These are phyloP conservation scores for Stereum hirsutum DNA, from an alignment of 1,284 basidiomycete species.

Conservation along the genomic window DNA sequence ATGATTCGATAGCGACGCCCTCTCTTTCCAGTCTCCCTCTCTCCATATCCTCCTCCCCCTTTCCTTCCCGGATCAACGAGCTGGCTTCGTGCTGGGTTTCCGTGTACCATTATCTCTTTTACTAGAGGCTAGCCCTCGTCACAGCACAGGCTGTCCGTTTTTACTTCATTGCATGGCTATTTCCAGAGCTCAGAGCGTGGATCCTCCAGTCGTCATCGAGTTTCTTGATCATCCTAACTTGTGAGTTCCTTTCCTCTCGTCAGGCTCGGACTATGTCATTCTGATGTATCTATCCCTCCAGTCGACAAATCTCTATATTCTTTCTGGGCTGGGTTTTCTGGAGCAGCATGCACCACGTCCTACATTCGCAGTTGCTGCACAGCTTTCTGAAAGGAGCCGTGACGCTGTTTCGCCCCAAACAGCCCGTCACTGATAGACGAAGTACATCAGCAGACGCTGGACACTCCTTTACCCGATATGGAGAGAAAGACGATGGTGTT, in stretches of 20 bases:
- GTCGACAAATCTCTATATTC: slow-evolving; percentile 34
- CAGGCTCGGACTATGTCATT: not conserved
- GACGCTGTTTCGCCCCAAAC: not conserved
- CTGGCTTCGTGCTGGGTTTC: too few species aligned
- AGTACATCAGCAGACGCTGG: not conserved
- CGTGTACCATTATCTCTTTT: too few species aligned
- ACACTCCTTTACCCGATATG: too few species aligned
- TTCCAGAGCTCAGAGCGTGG: slow-evolving; percentile 1
- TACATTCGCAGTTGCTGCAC: slow-evolving; percentile 18
- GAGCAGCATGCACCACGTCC: slow-evolving; percentile 28
- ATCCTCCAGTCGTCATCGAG: slow-evolving; percentile 9
- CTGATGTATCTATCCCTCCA: slow-evolving; percentile 16
- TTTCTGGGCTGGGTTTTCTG: slow-evolving; percentile 43
- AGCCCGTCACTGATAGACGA: not conserved
- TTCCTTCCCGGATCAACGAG: too few species aligned
- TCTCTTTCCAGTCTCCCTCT: not conserved
- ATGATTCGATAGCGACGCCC: not conserved
- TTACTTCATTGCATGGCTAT: too few species aligned
- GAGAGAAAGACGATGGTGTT: slow-evolving; percentile 5
- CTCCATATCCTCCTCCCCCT: not conserved
- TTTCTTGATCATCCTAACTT: slow-evolving; percentile 16
- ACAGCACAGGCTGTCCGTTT: too few species aligned
- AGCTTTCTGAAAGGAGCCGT: slow-evolving; percentile 9
- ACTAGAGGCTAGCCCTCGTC: not conserved
- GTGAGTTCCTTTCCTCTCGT: slow-evolving; percentile 16